Evolutionary conservation across 352 stramenopile species (phyloP), one percentile per base, ranked within the genome.

Genomic region (Phytophthora pluvialis): DNA sequence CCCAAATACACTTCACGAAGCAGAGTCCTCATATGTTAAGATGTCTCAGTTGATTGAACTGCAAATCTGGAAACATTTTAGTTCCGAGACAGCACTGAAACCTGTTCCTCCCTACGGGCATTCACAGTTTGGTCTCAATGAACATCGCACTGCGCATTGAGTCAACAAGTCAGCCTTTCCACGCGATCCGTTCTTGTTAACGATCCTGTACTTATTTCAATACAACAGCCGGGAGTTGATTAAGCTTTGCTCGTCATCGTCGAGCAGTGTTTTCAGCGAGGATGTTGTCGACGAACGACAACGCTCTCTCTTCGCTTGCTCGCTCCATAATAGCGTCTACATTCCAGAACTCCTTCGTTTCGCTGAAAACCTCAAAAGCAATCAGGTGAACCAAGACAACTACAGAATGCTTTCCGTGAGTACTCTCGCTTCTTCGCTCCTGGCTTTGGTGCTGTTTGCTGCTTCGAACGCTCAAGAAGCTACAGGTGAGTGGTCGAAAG

Each of bases 401-500:
- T 31, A 25, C 15, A 10, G 15, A 11, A 53, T 53, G 46, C 46
- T 28, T 9, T 40, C 46, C 7, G 6, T 56, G 21, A 29, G 33
- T 26, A 31, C 33, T 32, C 16, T 55, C 21, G 35, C 47, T 21
- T 55, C 47, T 29, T 43, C 32, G 8, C 6, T 56, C 48, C 31
- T 40, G 6, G 48, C 16, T 35, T 56, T 56, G 18, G 21, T 6
- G 26, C 39, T 59, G 28, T 12, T 59, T 26, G 9, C 15, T 16
- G 21, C 40, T 49, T 60, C 39, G 40, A 42, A 38, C 40, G 39
- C 39, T 33, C 52, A 60, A 57, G 52, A 40, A 46, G 18, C 50
- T 11, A 26, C 28, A 25, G n/a, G 36, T 4, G 5, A 15, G 28
- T 29, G 35, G 21, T 35, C 51, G 25, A 63, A 51, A 38, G 7